phyloP scores from a whole-genome alignment of 306 rosid species.

The Castanea mollissima region DNA sequence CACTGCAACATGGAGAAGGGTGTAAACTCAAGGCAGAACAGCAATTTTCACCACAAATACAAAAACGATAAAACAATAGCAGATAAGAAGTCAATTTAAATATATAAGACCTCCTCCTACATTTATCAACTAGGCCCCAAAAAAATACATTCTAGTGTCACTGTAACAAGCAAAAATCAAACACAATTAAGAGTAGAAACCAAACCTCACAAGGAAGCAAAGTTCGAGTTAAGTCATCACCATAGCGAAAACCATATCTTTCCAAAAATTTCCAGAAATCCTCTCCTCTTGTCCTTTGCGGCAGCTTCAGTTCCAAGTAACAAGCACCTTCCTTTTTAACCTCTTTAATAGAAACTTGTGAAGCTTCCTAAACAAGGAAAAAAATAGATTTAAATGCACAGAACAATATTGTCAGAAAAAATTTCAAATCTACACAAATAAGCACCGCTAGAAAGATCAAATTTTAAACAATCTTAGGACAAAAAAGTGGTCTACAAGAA shows the following conservation, averaged over 20 bases:
- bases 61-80: neutral
- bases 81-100: neutral
- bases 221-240: constrained; percentile 56
- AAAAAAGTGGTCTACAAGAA: constrained; percentile 7
- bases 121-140: neutral
- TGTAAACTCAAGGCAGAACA: neutral
- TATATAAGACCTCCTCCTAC: neutral
- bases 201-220: constrained; percentile 93
- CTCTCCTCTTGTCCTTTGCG: constrained; percentile 35
- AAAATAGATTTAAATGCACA: neutral
- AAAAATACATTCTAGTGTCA: neutral
- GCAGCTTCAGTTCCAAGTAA: constrained; percentile 56
- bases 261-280: constrained; percentile 76
- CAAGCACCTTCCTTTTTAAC: constrained; percentile 71
- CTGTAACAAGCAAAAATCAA: constrained; percentile 10
- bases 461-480: constrained; percentile 7
- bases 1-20: neutral
- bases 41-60: neutral
- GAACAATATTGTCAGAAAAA: neutral
- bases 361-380: constrained; percentile 47
- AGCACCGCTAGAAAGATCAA: constrained; percentile 7
- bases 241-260: constrained; percentile 75
- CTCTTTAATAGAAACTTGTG: constrained; percentile 70
- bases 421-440: neutral
- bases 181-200: constrained; percentile 23